These are phyloP conservation scores for Phytophthora lateralis DNA, from an alignment of 352 stramenopile genomes.

Conservation along the genomic window DNA sequence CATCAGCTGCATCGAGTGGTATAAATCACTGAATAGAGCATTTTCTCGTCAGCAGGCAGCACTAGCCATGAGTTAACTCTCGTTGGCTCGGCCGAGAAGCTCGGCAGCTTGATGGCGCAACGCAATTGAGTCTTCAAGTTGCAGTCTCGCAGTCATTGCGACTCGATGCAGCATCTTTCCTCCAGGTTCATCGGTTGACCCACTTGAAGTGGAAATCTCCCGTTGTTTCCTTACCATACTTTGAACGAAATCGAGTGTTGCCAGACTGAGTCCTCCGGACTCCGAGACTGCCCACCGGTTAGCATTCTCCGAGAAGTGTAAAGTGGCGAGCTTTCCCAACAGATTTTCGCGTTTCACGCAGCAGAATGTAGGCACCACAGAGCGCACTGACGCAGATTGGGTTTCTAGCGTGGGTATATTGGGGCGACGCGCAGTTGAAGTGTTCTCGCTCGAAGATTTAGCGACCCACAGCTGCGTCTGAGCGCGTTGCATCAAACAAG, in stretches of 20 bases:
- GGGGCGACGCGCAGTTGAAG: neutral
- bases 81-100: slow-evolving; percentile 4
- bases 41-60: neutral
- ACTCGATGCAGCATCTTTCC: slow-evolving; percentile 16
- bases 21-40: neutral
- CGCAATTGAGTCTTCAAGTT: slow-evolving; percentile 29
- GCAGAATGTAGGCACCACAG: slow-evolving; percentile 31
- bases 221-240: slow-evolving; percentile 15
- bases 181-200: neutral
- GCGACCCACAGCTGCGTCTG: slow-evolving; percentile 25
- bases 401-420: neutral
- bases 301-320: slow-evolving; percentile 8
- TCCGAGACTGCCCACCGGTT: slow-evolving; percentile 8
- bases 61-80: neutral
- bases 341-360: slow-evolving; percentile 34
- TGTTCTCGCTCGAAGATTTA: neutral
- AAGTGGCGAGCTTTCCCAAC: slow-evolving; percentile 32
- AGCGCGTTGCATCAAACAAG: slow-evolving; percentile 24
- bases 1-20: slow-evolving; percentile 11
- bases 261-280: slow-evolving; percentile 7
- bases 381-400: neutral
- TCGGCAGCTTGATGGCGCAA: slow-evolving; percentile 20
- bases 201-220: neutral
- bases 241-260: slow-evolving; percentile 22
- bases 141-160: slow-evolving; percentile 7